Conservation (phyloP, 768 basidiomycete species). For the Russula virescens region DNA sequence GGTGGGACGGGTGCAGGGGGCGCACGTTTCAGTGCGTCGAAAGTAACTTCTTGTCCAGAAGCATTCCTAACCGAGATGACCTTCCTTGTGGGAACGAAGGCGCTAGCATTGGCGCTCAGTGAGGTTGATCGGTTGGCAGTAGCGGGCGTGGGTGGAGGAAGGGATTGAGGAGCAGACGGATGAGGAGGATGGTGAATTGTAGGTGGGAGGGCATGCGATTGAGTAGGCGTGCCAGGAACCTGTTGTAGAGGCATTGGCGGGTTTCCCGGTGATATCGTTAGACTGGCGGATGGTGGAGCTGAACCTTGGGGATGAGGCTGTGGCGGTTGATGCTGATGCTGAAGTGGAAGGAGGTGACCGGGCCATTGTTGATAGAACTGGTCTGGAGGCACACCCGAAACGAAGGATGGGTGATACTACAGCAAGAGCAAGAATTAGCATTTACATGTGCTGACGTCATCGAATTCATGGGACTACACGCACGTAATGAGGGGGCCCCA, state of each 20-base stretch:
- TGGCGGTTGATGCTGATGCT: conserved; percentile 33
- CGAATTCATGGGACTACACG: conserved; percentile 31
- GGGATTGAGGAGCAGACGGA: conserved; percentile 39
- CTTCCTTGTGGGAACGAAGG: conserved; percentile 59
- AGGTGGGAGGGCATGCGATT: conserved; percentile 33
- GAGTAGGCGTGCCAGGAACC: conserved; percentile 11
- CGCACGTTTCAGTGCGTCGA: conserved; percentile 51
- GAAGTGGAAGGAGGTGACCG: conserved; percentile 30
- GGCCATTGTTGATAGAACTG: conserved; percentile 38
- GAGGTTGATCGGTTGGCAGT: conserved; percentile 35
- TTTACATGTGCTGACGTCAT: conserved; percentile 14
- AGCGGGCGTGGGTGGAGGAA: conserved; percentile 61
- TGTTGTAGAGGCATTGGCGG: conserved; percentile 42
- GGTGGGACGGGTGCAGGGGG: conserved; percentile 37
- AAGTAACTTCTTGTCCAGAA: conserved; percentile 56
- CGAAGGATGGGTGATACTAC: conserved; percentile 28
- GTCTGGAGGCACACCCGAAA: conserved; percentile 38
- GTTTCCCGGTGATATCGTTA: conserved; percentile 68
- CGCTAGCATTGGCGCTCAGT: conserved; percentile 55
- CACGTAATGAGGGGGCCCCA: conserved; percentile 54
- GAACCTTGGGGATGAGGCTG: conserved; percentile 41
- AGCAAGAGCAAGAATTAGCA: conserved; percentile 24
- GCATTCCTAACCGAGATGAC: conserved; percentile 26
- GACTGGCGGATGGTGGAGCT: conserved; percentile 42
- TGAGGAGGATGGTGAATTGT: conserved; percentile 41